Evolutionary conservation across 352 stramenopile species (phyloP), one percentile per base, ranked within the genome.

Genomic region (Phytopythium vexans): DNA sequence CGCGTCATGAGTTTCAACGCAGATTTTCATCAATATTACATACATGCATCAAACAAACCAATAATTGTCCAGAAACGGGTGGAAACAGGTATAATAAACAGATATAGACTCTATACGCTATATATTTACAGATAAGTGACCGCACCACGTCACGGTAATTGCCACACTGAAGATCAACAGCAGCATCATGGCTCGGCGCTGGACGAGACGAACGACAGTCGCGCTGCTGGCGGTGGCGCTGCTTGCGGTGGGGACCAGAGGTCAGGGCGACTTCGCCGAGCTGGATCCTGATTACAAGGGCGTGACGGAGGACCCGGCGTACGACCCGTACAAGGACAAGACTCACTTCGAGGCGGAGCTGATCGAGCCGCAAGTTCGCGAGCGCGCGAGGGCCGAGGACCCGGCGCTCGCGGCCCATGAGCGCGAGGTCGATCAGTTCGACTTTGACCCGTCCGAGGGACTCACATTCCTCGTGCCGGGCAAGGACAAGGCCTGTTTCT

Each of bases 381-480:
- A 51, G 40, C 59, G 64, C 8, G 57, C 36, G 11, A 63, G 40
- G 8, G 58, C 53, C 9, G 57, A 66, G 54, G 33, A 46, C 31
- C 49, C n/a, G 6, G 41, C 41, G 34, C 41, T 47, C 37, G 45
- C 50, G 31, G 56, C 64, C 11, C 76, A 86, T 35, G 57, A 78
- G 37, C 73, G 69, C 51, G 62, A 72, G 3, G 65, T 89, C 10
- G 77, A 87, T 54, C 62, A 60, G 12, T 92, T 90, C 44, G 82
- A 92, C 63, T 92, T 92, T 52, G 82, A 92, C 46, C 82, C 82
- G 54, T 90, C 79, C 54, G 79, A 92, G 50, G 82, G 82, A 1
- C 58, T 92, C 44, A 90, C 79, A 21, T 92, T 92, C 68, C 86
- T 70, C 54, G 77, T 92, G 46, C 66, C 56, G 10, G 59, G 61